Percentiles rank a stretch among this genome's conserved stretches.
These are phyloP conservation scores for Saccharomycopsis olivae DNA, from an alignment of 805 yeast genomes.

Conservation along the genomic window DNA sequence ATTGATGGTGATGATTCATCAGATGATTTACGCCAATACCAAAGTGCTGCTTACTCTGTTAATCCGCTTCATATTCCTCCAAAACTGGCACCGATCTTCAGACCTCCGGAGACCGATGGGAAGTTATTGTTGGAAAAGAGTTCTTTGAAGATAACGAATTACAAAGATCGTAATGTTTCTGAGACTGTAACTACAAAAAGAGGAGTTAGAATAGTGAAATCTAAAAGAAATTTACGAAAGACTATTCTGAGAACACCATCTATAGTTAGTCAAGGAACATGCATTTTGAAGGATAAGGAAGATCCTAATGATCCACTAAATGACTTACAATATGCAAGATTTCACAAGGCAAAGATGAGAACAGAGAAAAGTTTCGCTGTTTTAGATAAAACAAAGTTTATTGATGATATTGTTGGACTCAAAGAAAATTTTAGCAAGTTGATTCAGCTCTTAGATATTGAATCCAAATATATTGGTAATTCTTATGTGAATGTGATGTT, in stretches of 20 bases:
- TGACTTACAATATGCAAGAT: conserved; percentile 7
- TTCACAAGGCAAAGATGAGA: conserved; percentile 17
- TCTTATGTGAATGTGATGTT: conserved; percentile 1
- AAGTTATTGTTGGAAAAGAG: conserved; percentile 5
- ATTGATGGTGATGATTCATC: background rate
- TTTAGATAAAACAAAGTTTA: conserved; percentile 11
- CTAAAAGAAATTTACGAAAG: conserved; percentile 8
- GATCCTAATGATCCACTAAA: conserved; percentile 13
- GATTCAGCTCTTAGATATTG: conserved; percentile 5
- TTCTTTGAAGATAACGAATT: background rate
- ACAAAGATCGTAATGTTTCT: background rate
- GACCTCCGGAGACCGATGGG: background rate
- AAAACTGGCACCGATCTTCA: background rate
- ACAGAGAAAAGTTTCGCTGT: conserved; percentile 17
- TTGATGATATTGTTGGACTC: conserved; percentile 12
- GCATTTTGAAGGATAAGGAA: conserved; percentile 1
- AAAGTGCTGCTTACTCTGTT: background rate
- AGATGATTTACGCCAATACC: background rate
- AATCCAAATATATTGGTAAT: background rate
- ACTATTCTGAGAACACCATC: background rate
- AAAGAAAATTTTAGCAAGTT: conserved; percentile 4
- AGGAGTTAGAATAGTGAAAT: conserved; percentile 7
- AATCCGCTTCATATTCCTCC: background rate
- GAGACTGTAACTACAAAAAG: conserved; percentile 8
- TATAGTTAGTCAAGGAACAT: background rate